Evolutionary conservation across 805 yeast genomes (phyloP).

Genomic region (Suhomyces emberorum): DNA sequence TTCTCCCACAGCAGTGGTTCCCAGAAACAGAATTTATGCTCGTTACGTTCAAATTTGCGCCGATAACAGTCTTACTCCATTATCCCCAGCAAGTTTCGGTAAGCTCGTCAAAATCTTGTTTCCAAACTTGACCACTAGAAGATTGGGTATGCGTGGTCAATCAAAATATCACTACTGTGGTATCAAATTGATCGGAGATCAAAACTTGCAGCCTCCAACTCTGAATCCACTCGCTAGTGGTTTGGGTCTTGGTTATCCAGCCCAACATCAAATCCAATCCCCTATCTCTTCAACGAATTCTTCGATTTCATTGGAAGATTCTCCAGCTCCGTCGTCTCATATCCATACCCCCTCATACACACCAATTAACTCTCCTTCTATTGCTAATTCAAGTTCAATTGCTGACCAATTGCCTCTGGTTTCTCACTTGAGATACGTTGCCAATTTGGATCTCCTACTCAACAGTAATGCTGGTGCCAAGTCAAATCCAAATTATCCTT

Average conservation of each 20-base stretch:
- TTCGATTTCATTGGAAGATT: constrained; percentile 13
- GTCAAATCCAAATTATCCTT: constrained; percentile 12
- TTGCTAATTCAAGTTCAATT: constrained; percentile 15
- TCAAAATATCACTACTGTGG: constrained; percentile 88
- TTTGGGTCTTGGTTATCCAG: constrained; percentile 1
- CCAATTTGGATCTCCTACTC: constrained; percentile 21
- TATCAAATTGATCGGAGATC: constrained; percentile 43
- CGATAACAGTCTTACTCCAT: constrained; percentile 46
- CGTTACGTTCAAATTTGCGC: constrained; percentile 40
- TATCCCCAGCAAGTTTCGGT: constrained; percentile 78
- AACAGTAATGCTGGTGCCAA: constrained; percentile 3
- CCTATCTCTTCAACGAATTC: constrained; percentile 14
- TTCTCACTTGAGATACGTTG: constrained; percentile 26
- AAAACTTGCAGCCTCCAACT: constrained; percentile 16
- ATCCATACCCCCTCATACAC: constrained; percentile 15
- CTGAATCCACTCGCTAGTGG: constrained; percentile 4
- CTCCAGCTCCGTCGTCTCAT: constrained; percentile 16
- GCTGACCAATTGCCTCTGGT: constrained; percentile 16
- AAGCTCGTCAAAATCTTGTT: constrained; percentile 52
- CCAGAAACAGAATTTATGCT: constrained; percentile 42
- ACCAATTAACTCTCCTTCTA: constrained; percentile 16
- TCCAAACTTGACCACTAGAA: constrained; percentile 67
- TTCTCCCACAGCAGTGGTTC: constrained; percentile 39
- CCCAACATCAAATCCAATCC: constrained; percentile 7
- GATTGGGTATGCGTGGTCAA: constrained; percentile 79